A percentile compares a stretch with the other conserved stretches of the same genome.
These are phyloP conservation scores for Nitzschia inconspicua DNA, from an alignment of 108 stramenopile genomes.

Conservation along the genomic window DNA sequence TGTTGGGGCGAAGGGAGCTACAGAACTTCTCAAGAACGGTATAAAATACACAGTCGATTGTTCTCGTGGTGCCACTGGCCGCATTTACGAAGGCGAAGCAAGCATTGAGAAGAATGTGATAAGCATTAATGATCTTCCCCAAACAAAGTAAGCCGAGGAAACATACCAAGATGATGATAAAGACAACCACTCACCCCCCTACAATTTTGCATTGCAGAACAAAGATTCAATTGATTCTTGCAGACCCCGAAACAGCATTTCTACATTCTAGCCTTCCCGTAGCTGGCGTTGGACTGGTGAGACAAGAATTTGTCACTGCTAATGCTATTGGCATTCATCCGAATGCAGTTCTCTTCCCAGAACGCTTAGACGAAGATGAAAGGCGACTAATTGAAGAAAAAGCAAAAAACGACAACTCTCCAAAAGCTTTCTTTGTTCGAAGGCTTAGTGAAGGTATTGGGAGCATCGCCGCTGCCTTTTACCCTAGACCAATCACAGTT, in stretches of 20 bases:
- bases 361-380: constrained; percentile 17
- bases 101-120: constrained; percentile 25
- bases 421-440: constrained; percentile 34
- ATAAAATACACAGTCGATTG: constrained; percentile 20
- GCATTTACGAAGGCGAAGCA: constrained; percentile 1
- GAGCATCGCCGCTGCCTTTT: constrained; percentile 40
- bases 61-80: constrained; percentile 8
- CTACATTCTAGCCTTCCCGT: constrained; percentile 26
- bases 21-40: neutral
- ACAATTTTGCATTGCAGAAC: too few relatives aligned
- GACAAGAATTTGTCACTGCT: too few relatives aligned
- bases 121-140: constrained; percentile 21
- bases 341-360: too few relatives aligned
- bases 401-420: constrained; percentile 32
- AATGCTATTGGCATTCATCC: too few relatives aligned
- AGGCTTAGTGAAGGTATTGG: constrained; percentile 34
- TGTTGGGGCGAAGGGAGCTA: neutral
- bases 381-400: constrained; percentile 15
- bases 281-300: constrained; percentile 30
- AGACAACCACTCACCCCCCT: too few relatives aligned
- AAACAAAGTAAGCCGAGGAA: too few relatives aligned
- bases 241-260: constrained; percentile 41
- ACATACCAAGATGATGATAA: too few relatives aligned
- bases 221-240: constrained; percentile 42
- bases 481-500: constrained; percentile 42